These are phyloP conservation scores for Coemansia sp. DNA, from an alignment of 192 early-diverging fungal genomes.

Conservation along the genomic window DNA sequence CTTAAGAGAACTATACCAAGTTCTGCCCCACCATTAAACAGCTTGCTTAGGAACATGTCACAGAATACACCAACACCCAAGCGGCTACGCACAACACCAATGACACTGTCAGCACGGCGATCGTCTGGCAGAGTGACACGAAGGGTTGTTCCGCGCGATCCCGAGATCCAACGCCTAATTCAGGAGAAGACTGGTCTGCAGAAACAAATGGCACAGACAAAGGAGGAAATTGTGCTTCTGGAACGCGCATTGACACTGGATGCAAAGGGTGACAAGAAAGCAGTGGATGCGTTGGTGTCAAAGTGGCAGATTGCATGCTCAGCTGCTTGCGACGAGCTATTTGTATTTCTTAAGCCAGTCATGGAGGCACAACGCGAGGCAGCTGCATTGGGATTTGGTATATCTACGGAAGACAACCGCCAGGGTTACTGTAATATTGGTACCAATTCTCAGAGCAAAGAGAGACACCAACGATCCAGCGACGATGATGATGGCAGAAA, in stretches of 20 bases:
- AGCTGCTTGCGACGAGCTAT: conserved; percentile 38
- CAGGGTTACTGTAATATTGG: not conserved
- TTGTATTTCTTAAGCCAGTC: conserved; percentile 33
- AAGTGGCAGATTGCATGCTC: conserved; percentile 46
- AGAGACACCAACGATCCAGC: too few species aligned
- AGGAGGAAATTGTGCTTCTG: conserved; percentile 23
- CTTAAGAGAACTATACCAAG: conserved; percentile 1
- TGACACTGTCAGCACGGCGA: not conserved
- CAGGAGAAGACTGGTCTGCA: conserved; percentile 26
- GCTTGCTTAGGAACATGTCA: not conserved
- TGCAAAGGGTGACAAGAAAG: conserved; percentile 21
- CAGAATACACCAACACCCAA: not conserved
- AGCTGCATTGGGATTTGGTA: conserved; percentile 9
- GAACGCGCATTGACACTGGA: conserved; percentile 26
- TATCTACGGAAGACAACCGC: not conserved
- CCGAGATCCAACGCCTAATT: conserved; percentile 9
- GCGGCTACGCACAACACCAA: not conserved
- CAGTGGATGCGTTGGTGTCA: conserved; percentile 25
- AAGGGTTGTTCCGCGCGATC: conserved; percentile 8
- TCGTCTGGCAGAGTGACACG: not conserved
- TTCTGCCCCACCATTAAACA: conserved; percentile 11
- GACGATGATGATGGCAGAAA: conserved; percentile 1
- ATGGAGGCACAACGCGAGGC: conserved; percentile 40
- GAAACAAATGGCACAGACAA: conserved; percentile 13
- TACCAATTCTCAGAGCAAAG: not conserved